These are phyloP conservation scores for Whalleya microplaca DNA, from an alignment of 2,329 filamentous ascomycete species.

Conservation along the genomic window DNA sequence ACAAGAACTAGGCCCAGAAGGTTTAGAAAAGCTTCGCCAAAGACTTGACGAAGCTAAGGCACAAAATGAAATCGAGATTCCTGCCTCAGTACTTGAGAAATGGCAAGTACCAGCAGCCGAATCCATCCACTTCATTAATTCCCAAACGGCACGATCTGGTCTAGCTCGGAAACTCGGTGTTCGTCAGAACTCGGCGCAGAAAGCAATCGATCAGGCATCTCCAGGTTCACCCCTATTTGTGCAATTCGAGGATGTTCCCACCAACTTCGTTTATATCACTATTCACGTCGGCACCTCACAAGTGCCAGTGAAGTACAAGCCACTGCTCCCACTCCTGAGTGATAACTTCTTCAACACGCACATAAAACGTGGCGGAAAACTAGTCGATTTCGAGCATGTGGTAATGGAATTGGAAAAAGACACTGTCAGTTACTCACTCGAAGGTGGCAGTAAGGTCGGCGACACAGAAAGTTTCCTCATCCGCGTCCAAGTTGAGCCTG, in stretches of 20 bases:
- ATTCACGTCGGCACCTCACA: constrained; percentile 78
- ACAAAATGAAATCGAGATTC: constrained; percentile 87
- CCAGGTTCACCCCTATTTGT: constrained; percentile 76
- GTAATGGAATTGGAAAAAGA: constrained; percentile 90
- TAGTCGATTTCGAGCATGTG: constrained; percentile 86
- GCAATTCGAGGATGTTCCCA: constrained; percentile 95
- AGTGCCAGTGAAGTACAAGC: constrained; percentile 81
- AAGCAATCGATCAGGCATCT: constrained; percentile 71
- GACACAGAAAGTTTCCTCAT: constrained; percentile 83
- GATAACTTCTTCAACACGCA: constrained; percentile 96
- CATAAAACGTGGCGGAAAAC: constrained; percentile 74
- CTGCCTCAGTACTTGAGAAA: constrained; percentile 75
- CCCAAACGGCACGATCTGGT: constrained; percentile 81
- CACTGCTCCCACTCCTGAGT: constrained; percentile 80
- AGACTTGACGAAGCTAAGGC: constrained; percentile 82
- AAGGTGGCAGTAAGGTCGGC: constrained; percentile 68
- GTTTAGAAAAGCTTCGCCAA: constrained; percentile 73
- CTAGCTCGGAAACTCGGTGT: constrained; percentile 72
- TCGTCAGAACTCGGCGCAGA: constrained; percentile 71
- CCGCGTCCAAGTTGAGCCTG: constrained; percentile 81
- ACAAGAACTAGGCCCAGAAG: constrained; percentile 77
- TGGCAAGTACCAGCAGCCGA: constrained; percentile 85
- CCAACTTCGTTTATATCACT: constrained; percentile 87
- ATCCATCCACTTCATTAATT: constrained; percentile 93
- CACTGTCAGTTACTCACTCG: constrained; percentile 81